Evolutionary conservation across 306 rosid species (phyloP), one percentile per base, ranked within the genome.

Genomic region (Astragalus glycyphyllos): DNA sequence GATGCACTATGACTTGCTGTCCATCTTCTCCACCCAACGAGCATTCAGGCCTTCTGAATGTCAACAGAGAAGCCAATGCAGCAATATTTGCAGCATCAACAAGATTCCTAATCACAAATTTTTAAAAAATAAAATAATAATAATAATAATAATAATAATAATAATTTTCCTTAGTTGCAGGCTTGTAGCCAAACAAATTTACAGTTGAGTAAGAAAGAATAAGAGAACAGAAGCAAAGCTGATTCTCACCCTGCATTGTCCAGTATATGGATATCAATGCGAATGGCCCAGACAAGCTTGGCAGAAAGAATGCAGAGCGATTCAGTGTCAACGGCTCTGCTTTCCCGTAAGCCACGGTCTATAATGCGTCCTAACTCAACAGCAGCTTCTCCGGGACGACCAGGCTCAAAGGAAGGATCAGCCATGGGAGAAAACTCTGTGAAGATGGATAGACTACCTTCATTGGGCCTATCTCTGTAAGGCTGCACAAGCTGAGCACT

Each of bases 361-460:
- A 90, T 66, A 5, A 93, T 58, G 13, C 98, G 90, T 4, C 96
- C 96, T 6, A 93, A 81, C 77, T 93, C 97, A 55, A 90, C 84
- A 7, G 97, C 92, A 20, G 73, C 73, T 74, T 93, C 90, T 11
- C 85, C 72, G 0, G 98, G 97, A 35, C 96, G 92, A 38, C 96
- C 98, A 0, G 94, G 85, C 74, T 93, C 97, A 57, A 85, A 93
- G 34, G 96, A 88, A 55, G 97, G 97, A 51, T 93, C 98, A 8
- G 97, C 98, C 98, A 90, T 93, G 13, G 94, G 96, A 45, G 98
- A 90, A 72, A 93, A 90, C 77, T 93, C 96, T 4, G 96, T 87
- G 87, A 68, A 93, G 65, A 93, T 76, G n/a, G 97, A 80, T 55
- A 93, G 96, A 0, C 87, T 37, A 46, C 98, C 98, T 68, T 93